These are phyloP conservation scores for Irineochytrium annulatum DNA, from an alignment of 192 early-diverging fungal species.

Conservation along the genomic window DNA sequence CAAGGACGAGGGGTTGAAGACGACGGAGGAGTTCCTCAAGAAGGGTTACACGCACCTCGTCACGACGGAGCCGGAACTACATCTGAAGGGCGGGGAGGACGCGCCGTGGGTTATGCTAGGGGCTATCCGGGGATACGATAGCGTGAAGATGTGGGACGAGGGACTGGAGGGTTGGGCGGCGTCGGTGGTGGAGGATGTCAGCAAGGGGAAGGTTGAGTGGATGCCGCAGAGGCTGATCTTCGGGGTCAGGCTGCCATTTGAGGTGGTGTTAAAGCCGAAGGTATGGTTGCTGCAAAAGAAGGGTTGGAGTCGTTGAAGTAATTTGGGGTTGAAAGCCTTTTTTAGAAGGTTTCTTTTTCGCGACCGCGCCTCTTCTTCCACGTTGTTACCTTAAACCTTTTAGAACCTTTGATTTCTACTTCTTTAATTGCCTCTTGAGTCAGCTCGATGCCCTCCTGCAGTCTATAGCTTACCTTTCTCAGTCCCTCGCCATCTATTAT, in stretches of 20 bases:
- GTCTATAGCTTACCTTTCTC: no score
- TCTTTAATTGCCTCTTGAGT: no score
- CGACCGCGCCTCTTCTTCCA: no score
- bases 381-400: no score
- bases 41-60: slow-evolving; percentile 21
- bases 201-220: slow-evolving; percentile 11
- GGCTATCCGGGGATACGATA: slow-evolving; percentile 11
- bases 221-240: slow-evolving; percentile 2
- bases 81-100: not conserved
- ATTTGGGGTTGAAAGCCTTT: no score
- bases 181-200: slow-evolving; percentile 5
- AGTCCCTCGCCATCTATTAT: no score
- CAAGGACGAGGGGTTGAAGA: slow-evolving; percentile 15
- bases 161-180: slow-evolving; percentile 12
- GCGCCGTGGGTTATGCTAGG: not conserved
- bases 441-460: no score
- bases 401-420: no score
- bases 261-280: slow-evolving; percentile 19
- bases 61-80: slow-evolving; percentile 16
- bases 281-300: slow-evolving; percentile 18
- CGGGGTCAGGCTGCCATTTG: slow-evolving; percentile 18
- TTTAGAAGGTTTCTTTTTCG: no score
- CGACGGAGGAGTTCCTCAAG: slow-evolving; percentile 2
- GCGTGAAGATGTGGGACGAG: slow-evolving; percentile 10
- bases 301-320: no score